Conservation (phyloP, 768 basidiomycete species). For the Kondoa subrosea region DNA sequence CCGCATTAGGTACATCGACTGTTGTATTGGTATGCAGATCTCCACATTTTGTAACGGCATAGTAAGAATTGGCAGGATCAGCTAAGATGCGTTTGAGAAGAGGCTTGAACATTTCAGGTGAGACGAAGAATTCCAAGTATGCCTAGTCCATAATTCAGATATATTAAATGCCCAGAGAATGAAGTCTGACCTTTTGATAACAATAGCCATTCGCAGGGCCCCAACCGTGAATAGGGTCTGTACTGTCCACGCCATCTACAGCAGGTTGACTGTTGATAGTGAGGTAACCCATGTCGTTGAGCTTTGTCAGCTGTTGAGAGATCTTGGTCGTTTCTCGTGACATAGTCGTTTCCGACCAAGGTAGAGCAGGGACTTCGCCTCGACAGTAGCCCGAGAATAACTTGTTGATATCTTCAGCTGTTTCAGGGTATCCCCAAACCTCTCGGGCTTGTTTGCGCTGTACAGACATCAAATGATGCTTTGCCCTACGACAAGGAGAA, state of each 20-base stretch:
- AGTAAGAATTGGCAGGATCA: slow-evolving; percentile 75
- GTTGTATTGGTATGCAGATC: slow-evolving; percentile 89
- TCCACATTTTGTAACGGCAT: slow-evolving; percentile 88
- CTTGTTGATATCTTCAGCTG: slow-evolving; percentile 49
- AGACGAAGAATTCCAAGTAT: slow-evolving; percentile 89
- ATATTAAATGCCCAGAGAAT: slow-evolving; percentile 7
- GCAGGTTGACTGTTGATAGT: slow-evolving; percentile 96
- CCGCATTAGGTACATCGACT: slow-evolving; percentile 88
- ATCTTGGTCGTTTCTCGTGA: slow-evolving; percentile 58
- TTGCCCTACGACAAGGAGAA: background rate
- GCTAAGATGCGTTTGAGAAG: slow-evolving; percentile 35
- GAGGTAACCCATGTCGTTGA: slow-evolving; percentile 87
- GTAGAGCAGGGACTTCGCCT: slow-evolving; percentile 54
- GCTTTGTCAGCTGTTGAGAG: slow-evolving; percentile 54
- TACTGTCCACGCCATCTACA: slow-evolving; percentile 58
- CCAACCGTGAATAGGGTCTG: slow-evolving; percentile 75
- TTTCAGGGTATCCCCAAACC: slow-evolving; percentile 61
- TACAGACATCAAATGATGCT: background rate
- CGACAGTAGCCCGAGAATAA: slow-evolving; percentile 65
- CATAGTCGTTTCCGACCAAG: slow-evolving; percentile 62
- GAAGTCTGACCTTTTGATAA: slow-evolving; percentile 61
- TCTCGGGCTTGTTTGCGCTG: slow-evolving; percentile 36
- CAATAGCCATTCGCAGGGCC: slow-evolving; percentile 84
- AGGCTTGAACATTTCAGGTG: slow-evolving; percentile 29
- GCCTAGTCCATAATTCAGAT: slow-evolving; percentile 48